Base-by-base conservation (phyloP, 805 yeast genomes). In the Metschnikowia henanensis region DNA sequence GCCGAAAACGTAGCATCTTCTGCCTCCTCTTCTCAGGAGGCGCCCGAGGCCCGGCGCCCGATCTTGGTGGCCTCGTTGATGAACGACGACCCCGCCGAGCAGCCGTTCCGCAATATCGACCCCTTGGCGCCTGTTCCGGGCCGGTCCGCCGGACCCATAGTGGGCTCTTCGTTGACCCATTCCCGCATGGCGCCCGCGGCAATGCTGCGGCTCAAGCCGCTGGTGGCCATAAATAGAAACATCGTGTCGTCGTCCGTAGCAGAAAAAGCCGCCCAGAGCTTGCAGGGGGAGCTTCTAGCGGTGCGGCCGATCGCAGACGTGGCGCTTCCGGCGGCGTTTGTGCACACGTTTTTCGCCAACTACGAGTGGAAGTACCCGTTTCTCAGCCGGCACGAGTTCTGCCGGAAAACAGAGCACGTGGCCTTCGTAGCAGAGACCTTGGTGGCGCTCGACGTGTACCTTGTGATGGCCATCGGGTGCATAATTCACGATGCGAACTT, bases 401-500 rank as follows among this genome's bases (percentile, higher is more conserved):
- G 62, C 34, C 43, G 43, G n/a, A 53, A 49, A 20, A 52, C 70
- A 39, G 45, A 48, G 5, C 49, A 49, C n/a, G 53, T 66, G 20
- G 60, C 66, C 36, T 70, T 70, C 43, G 39, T 47, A 15, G 55
- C 56, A 30, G 75, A 70, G 46, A 55, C 67, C 5, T 66, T 71
- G 35, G 61, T 71, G 17, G 62, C 61, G 46, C 52, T 70, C 45
- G 73, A 70, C 47, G 53, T 65, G 16, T 71, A 69, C 52, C 46
- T 71, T 41, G 53, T 70, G 30, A 52, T 71, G 60, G 60, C 70
- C 41, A 65, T 68, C 19, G 75, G 75, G 8, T 66, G 74, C 46
- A 52, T 68, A 31, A 52, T 70, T 6, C 57, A 61, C 44, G 75
- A 69, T 47, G 52, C 64, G 15, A 51, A 47, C 52, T 52, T 60